Conservation (phyloP, 1,139 yeast species). For the Komagataea norvegica region DNA sequence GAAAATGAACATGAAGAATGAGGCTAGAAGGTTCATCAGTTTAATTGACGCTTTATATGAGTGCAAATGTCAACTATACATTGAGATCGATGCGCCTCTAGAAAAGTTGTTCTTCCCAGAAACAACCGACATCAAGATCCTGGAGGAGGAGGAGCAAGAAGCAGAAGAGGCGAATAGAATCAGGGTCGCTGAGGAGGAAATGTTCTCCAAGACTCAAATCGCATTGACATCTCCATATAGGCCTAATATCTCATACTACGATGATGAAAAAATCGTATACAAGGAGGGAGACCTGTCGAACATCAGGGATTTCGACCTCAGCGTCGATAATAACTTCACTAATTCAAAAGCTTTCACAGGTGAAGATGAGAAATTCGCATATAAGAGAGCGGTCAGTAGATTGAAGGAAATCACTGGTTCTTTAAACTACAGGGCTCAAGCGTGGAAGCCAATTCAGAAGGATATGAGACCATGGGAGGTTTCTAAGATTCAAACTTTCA, state of each 20-base stretch:
- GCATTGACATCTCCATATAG: constrained; percentile 62
- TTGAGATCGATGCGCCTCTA: constrained; percentile 46
- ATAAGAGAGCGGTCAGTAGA: constrained; percentile 65
- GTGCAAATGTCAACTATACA: constrained; percentile 52
- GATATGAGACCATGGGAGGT: constrained; percentile 61
- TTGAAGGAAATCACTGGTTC: constrained; percentile 64
- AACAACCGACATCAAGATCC: constrained; percentile 12
- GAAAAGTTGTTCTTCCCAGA: constrained; percentile 57
- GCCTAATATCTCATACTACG: constrained; percentile 64
- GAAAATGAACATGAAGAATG: constrained; percentile 56
- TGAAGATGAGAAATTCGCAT: constrained; percentile 74
- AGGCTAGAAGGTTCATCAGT: constrained; percentile 64
- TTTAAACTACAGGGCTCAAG: constrained; percentile 42
- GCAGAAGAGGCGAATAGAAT: constrained; percentile 26
- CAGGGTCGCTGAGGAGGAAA: constrained; percentile 60
- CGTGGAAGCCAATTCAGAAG: constrained; percentile 54
- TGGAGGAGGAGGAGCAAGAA: constrained; percentile 13
- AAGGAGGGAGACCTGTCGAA: constrained; percentile 28
- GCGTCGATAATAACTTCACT: constrained; percentile 36
- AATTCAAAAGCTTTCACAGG: constrained; percentile 62
- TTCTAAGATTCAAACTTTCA: constrained; percentile 1
- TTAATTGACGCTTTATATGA: constrained; percentile 67
- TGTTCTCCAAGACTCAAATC: constrained; percentile 60
- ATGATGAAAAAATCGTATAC: constrained; percentile 40
- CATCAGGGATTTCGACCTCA: constrained; percentile 15